Evolutionary conservation across 495 filamentous ascomycete species (phyloP).

Genomic region (Xylaria flabelliformis): DNA sequence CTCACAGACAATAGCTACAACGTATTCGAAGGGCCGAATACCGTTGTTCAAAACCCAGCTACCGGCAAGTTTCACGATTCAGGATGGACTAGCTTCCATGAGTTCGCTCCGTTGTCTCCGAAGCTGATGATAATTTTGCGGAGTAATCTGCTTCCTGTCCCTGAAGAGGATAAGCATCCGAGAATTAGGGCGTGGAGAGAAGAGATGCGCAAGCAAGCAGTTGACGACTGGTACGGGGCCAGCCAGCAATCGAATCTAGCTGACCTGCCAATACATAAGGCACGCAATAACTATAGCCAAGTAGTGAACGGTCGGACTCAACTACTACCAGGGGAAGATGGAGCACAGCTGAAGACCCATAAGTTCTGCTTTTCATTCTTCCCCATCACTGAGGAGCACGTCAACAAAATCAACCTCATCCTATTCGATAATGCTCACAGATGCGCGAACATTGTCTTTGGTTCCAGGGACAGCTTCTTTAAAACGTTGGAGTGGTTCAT

Average conservation of each 20-base stretch:
- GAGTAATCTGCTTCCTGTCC: slow-evolving; percentile 35
- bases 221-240: slow-evolving; percentile 24
- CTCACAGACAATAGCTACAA: slow-evolving; percentile 56
- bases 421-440: slow-evolving; percentile 45
- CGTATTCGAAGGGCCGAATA: slow-evolving; percentile 55
- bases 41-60: slow-evolving; percentile 22
- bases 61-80: slow-evolving; percentile 33
- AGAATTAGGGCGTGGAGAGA: slow-evolving; percentile 24
- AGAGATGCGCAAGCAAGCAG: background rate
- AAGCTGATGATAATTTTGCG: slow-evolving; percentile 58
- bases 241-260: slow-evolving; percentile 35
- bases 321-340: slow-evolving; percentile 32
- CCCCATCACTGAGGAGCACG: slow-evolving; percentile 40
- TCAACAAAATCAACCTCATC: slow-evolving; percentile 51
- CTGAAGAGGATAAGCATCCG: slow-evolving; percentile 28
- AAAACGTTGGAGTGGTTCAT: slow-evolving; percentile 46
- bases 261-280: slow-evolving; percentile 49
- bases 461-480: slow-evolving; percentile 27
- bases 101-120: slow-evolving; percentile 58
- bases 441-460: slow-evolving; percentile 42
- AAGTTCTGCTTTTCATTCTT: slow-evolving; percentile 54
- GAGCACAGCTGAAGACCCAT: background rate
- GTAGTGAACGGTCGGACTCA: slow-evolving; percentile 38
- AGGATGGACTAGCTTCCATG: slow-evolving; percentile 41
- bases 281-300: slow-evolving; percentile 47